Percentiles rank a stretch among this genome's conserved stretches.
phyloP scores from a whole-genome alignment of 2,329 filamentous ascomycete genomes.

The Biscogniauxia mediterranea region DNA sequence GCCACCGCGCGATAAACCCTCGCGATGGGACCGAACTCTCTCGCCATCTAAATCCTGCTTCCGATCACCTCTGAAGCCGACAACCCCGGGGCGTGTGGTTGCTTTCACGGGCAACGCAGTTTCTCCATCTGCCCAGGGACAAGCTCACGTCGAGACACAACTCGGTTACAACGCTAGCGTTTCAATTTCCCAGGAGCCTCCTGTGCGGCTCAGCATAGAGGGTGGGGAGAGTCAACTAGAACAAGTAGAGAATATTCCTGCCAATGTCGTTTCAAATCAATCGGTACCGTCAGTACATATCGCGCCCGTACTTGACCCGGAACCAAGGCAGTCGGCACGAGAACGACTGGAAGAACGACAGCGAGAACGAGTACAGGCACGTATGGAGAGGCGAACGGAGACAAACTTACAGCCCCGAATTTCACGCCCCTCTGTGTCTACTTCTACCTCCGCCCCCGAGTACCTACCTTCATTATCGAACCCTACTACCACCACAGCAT shows the following conservation, averaged over 20 bases:
- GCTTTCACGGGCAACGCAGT: constrained; percentile 54
- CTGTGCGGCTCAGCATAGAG: constrained; percentile 17
- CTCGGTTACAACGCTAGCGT: constrained; percentile 7
- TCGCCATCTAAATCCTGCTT: constrained; percentile 58
- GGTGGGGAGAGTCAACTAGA: constrained; percentile 36
- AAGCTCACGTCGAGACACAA: constrained; percentile 25
- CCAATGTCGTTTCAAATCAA: constrained; percentile 2
- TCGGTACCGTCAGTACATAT: not conserved
- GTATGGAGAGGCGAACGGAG: not conserved
- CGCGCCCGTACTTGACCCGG: not conserved
- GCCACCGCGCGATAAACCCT: constrained; percentile 42
- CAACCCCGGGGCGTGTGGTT: constrained; percentile 57
- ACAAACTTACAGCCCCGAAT: not conserved
- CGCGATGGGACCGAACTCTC: constrained; percentile 48
- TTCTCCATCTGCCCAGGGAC: constrained; percentile 44
- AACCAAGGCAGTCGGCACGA: not conserved
- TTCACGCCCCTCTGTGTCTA: not conserved
- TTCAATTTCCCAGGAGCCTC: constrained; percentile 12
- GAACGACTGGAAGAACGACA: not conserved
- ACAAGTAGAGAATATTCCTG: constrained; percentile 3
- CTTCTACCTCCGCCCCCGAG: not conserved
- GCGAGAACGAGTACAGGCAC: not conserved
- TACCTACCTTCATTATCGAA: too few species aligned
- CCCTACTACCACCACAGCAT: too few species aligned
- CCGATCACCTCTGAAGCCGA: constrained; percentile 56